These are phyloP conservation scores for Porcisia hertigi DNA, from an alignment of 208 protist genomes.

Conservation along the genomic window DNA sequence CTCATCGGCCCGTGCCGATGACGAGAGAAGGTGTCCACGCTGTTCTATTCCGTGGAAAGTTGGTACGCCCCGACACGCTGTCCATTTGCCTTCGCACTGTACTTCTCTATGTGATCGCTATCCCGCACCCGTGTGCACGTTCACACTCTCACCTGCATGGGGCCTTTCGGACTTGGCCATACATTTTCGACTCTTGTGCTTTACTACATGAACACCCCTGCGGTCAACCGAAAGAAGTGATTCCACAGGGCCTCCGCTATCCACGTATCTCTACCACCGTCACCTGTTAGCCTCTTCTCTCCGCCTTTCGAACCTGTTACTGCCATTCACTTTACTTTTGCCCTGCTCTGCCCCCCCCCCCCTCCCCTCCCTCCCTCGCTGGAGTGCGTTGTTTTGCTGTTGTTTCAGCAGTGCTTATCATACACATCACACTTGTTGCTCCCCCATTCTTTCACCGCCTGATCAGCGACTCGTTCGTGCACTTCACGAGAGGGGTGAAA, in stretches of 20 bases:
- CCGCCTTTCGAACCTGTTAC: not conserved
- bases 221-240: not conserved
- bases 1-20: not conserved
- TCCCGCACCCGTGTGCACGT: not conserved
- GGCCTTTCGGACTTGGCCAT: not conserved
- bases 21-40: not conserved
- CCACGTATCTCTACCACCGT: not conserved
- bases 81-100: not conserved
- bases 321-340: not conserved
- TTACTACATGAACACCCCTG: not conserved
- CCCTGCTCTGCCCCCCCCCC: not conserved
- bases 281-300: not conserved
- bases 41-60: not conserved
- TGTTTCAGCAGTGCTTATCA: not conserved
- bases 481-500: not conserved
- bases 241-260: not conserved
- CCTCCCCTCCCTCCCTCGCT: not conserved
- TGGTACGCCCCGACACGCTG: not conserved
- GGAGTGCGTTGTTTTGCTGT: not conserved
- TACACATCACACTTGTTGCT: not conserved
- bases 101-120: not conserved
- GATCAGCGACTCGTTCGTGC: not conserved
- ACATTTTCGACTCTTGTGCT: not conserved
- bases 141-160: not conserved
- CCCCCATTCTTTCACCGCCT: not conserved